These are phyloP conservation scores for Fusarium sp. DNA, from an alignment of 2,329 filamentous ascomycete species.

Conservation along the genomic window DNA sequence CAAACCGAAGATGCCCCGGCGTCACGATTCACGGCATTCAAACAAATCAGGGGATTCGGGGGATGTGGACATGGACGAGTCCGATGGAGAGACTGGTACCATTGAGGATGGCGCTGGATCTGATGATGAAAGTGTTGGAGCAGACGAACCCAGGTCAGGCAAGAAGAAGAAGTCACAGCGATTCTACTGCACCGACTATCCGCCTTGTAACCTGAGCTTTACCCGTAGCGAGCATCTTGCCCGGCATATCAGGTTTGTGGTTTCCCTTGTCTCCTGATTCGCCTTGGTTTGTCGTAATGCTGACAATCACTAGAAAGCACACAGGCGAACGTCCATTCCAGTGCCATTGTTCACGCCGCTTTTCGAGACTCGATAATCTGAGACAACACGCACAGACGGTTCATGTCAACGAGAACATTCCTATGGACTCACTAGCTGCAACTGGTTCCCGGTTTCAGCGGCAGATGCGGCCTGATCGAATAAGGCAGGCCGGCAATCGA, in stretches of 20 bases:
- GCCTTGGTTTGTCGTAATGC: constrained; percentile 10
- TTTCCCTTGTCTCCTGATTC: neutral
- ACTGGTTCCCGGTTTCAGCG: constrained; percentile 92
- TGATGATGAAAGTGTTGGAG: constrained; percentile 74
- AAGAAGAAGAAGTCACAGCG: constrained; percentile 98
- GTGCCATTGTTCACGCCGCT: constrained; percentile 93
- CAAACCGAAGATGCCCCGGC: constrained; percentile 55
- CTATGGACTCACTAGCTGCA: constrained; percentile 90
- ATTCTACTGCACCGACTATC: constrained; percentile 96
- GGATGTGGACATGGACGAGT: constrained; percentile 83
- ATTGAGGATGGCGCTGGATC: constrained; percentile 67
- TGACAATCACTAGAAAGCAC: constrained; percentile 77
- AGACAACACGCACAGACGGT: constrained; percentile 98
- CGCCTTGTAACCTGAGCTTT: constrained; percentile 93
- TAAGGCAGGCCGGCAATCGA: constrained; percentile 78
- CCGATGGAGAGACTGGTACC: constrained; percentile 70
- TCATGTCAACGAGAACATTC: constrained; percentile 97
- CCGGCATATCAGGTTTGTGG: constrained; percentile 83
- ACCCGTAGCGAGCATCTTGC: constrained; percentile 96
- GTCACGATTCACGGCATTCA: constrained; percentile 71
- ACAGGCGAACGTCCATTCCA: constrained; percentile 97
- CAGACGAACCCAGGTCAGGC: constrained; percentile 75
- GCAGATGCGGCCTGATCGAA: constrained; percentile 88
- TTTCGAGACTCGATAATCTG: constrained; percentile 94
- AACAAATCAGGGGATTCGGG: constrained; percentile 71